Conservation (phyloP, 257 asterid species). For the Solanum verrucosum region DNA sequence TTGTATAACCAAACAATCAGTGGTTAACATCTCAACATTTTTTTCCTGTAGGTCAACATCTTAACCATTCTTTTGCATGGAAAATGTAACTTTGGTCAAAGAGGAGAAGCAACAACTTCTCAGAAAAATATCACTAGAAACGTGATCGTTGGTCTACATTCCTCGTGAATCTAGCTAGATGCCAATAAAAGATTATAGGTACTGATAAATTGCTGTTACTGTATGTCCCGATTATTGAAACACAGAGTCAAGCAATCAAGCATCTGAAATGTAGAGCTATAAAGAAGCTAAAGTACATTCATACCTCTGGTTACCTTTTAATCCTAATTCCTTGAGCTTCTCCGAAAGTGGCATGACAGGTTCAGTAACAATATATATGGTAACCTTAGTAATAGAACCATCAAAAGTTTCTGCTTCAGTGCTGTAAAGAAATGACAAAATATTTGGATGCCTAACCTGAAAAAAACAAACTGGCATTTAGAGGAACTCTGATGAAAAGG, state of each 20-base stretch:
- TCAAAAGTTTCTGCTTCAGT: conserved; percentile 81
- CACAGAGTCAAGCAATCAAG: background rate
- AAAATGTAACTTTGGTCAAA: background rate
- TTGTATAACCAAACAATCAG: background rate
- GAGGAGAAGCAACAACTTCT: background rate
- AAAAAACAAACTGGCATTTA: conserved; percentile 15
- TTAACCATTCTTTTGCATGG: background rate
- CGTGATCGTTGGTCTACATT: background rate
- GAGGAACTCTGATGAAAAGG: background rate
- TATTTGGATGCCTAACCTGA: conserved; percentile 99
- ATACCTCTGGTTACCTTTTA: conserved; percentile 85
- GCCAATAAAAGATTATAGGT: background rate
- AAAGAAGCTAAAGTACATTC: background rate
- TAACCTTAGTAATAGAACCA: conserved; percentile 71
- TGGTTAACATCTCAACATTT: background rate
- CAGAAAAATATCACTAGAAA: background rate
- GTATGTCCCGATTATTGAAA: background rate
- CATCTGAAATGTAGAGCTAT: background rate
- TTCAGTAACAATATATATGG: conserved; percentile 90
- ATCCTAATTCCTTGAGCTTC: conserved; percentile 87
- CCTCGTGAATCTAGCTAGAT: background rate
- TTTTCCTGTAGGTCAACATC: background rate
- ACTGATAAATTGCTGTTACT: background rate
- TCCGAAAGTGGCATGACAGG: conserved; percentile 96
- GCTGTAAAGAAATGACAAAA: conserved; percentile 88